These are phyloP conservation scores for Rhizopogon vulgaris DNA, from an alignment of 768 basidiomycete genomes.

Conservation along the genomic window DNA sequence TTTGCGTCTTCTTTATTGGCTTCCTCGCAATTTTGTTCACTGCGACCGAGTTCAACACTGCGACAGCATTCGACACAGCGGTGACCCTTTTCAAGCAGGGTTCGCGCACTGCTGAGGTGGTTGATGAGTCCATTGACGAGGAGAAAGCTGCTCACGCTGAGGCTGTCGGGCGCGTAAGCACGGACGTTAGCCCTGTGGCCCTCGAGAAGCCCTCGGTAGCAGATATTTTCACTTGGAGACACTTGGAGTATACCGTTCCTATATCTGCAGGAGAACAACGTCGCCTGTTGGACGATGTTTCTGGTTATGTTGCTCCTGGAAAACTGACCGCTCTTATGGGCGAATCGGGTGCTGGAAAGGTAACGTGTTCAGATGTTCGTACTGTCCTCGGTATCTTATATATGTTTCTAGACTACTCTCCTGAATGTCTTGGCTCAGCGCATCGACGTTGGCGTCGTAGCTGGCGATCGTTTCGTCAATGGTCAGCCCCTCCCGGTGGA, in stretches of 20 bases:
- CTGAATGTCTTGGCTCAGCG: conserved; percentile 69
- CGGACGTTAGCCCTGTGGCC: not conserved
- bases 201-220: conserved; percentile 6
- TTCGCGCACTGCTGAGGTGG: conserved; percentile 16
- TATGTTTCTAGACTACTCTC: conserved; percentile 62
- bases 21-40: conserved; percentile 52
- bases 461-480: conserved; percentile 61
- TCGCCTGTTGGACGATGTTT: conserved; percentile 67
- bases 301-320: conserved; percentile 80
- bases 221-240: conserved; percentile 78
- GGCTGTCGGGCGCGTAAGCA: not conserved
- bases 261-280: conserved; percentile 47
- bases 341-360: conserved; percentile 65
- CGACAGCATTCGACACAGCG: conserved; percentile 26
- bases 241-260: conserved; percentile 71
- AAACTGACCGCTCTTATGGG: conserved; percentile 90
- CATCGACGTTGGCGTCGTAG: conserved; percentile 63
- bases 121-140: conserved; percentile 15
- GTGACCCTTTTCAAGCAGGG: conserved; percentile 68
- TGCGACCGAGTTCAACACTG: conserved; percentile 51
- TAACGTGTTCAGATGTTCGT: not conserved
- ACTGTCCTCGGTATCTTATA: conserved; percentile 19
- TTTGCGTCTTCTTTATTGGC: conserved; percentile 53
- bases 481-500: conserved; percentile 53
- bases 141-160: conserved; percentile 6